Conservation (phyloP, 2,329 filamentous ascomycete genomes). For the Sporothrix globosa region DNA sequence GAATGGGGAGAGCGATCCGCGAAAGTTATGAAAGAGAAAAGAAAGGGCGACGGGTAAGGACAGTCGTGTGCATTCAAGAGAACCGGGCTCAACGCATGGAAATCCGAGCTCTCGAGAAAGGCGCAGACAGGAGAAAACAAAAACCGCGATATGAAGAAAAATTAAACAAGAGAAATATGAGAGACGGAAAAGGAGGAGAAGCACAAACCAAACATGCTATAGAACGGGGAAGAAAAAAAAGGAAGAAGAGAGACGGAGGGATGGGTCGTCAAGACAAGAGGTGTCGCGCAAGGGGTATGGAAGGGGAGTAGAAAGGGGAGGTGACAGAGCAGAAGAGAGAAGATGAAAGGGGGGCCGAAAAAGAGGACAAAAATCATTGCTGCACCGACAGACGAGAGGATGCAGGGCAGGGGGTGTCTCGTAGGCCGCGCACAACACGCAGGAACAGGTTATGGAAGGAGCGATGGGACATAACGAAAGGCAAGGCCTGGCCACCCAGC, state of each 20-base stretch:
- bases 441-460: slow-evolving; percentile 14
- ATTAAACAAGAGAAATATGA: slow-evolving; percentile 4
- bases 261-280: slow-evolving; percentile 1
- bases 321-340: slow-evolving; percentile 11
- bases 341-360: slow-evolving; percentile 7
- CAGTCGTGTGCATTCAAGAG: not conserved
- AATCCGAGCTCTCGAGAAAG: slow-evolving; percentile 5
- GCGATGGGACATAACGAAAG: slow-evolving; percentile 4
- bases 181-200: slow-evolving; percentile 13
- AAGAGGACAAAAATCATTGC: slow-evolving; percentile 18
- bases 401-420: slow-evolving; percentile 13
- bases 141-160: not conserved
- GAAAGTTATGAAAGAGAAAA: not conserved
- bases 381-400: slow-evolving; percentile 24
- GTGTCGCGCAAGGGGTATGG: not conserved
- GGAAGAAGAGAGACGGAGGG: slow-evolving; percentile 1
- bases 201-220: slow-evolving; percentile 12
- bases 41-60: not conserved
- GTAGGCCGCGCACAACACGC: slow-evolving; percentile 2
- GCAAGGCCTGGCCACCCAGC: not conserved
- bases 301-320: slow-evolving; percentile 10
- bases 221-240: not conserved
- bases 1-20: slow-evolving; percentile 10
- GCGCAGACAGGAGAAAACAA: not conserved
- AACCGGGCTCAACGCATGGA: not conserved